Base-by-base conservation (phyloP, 768 basidiomycete species). In the Xerocomus brunneocitrinus region DNA sequence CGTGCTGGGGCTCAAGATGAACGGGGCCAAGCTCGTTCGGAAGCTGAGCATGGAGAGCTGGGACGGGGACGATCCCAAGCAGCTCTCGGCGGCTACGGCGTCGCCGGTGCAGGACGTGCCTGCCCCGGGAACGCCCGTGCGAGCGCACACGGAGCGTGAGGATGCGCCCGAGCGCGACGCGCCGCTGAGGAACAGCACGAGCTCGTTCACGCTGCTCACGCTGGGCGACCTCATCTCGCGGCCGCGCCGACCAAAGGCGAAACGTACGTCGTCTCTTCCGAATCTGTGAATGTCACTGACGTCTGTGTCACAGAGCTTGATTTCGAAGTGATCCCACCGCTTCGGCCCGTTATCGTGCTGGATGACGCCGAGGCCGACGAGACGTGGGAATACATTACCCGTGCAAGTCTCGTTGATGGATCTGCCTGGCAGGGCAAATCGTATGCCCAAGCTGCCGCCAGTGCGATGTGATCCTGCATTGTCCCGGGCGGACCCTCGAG, bases 331-430 rank as follows among this genome's bases (percentile, higher is more conserved):
- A 42, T 69, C 3, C 62, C 68, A 16, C 67, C 63, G 8, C 52
- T 71, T 47, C 69, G 67, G 38, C 36, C 65, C 12, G 68, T 69
- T 50, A 69, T 69, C 42, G 68, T 56, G 40, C 57, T 71, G 56
- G 68, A 69, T 14, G 68, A 69, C 35, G 49, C 39, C 1, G 67
- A 69, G 10, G 19, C 19, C 19, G 63, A 71, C 22, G 68, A 69
- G 25, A 57, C 63, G 22, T 69, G 68, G 68, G 69, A 69, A 34
- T 70, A 71, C 46, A 35, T 69, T 16, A 61, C 67, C 44, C 66
- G 66, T 25, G 55, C 67, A 8, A 63, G 65, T 42, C 9, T 67
- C 31, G 52, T 55, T 32, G 66, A 70, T 10, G 66, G 64, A 8
- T 53, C 63, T 40, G 47, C 58, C 41, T 68, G 67, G 67, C 64